A percentile compares a stretch with the other conserved stretches of the same genome.
Evolutionary conservation across 805 yeast species (phyloP).

Genomic region (Candida vartiovaarae): DNA sequence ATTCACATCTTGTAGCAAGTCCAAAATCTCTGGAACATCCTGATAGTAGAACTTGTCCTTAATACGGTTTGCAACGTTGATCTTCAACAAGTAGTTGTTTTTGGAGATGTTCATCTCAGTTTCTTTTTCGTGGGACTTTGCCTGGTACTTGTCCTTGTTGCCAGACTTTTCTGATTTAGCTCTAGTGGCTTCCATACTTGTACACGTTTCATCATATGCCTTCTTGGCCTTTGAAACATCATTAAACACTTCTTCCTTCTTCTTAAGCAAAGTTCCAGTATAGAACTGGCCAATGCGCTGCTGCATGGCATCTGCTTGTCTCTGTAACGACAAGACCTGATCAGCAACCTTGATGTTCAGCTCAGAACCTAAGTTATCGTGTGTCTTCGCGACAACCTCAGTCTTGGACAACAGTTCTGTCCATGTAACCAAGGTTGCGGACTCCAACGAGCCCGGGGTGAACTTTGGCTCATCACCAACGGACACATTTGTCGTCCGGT

Average conservation of each 20-base stretch:
- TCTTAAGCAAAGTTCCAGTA: conserved; percentile 41
- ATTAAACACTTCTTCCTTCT: conserved; percentile 28
- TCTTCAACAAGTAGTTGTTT: conserved; percentile 71
- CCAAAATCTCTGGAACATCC: conserved; percentile 86
- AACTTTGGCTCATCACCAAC: conserved; percentile 89
- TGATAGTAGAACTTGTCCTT: conserved; percentile 92
- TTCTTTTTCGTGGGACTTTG: conserved; percentile 53
- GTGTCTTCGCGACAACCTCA: conserved; percentile 69
- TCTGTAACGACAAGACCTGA: conserved; percentile 48
- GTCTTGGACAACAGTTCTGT: conserved; percentile 79
- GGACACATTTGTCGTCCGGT: conserved; percentile 54
- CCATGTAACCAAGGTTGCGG: conserved; percentile 87
- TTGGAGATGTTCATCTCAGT: conserved; percentile 83
- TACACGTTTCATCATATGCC: conserved; percentile 76
- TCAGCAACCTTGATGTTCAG: conserved; percentile 53
- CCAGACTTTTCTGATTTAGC: conserved; percentile 60
- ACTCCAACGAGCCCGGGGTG: conserved; percentile 93
- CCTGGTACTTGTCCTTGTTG: conserved; percentile 38
- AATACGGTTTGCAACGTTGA: conserved; percentile 79
- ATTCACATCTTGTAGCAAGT: conserved; percentile 75
- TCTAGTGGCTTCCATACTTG: conserved; percentile 72
- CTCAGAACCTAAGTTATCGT: conserved; percentile 49
- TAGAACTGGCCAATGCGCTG: conserved; percentile 51
- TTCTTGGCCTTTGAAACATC: conserved; percentile 42
- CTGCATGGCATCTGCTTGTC: conserved; percentile 46